These are phyloP conservation scores for Xenosphaeropsis pyriputrescens DNA, from an alignment of 2,329 filamentous ascomycete species.

Conservation along the genomic window DNA sequence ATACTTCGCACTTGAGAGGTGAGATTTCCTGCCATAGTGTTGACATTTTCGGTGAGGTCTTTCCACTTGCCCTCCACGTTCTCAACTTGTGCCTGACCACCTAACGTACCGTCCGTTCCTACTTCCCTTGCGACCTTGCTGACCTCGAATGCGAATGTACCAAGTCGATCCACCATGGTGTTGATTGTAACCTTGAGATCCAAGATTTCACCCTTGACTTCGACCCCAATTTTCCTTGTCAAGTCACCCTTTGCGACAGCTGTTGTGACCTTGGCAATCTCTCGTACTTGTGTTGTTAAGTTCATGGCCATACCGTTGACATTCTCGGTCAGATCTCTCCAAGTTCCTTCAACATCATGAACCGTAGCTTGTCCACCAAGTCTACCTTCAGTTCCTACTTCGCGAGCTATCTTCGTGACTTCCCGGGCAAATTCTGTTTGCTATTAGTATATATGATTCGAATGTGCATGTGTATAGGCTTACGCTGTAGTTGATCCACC, in stretches of 20 bases:
- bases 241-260: slow-evolving; percentile 90
- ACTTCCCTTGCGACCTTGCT: slow-evolving; percentile 92
- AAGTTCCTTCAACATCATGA: slow-evolving; percentile 92
- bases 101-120: slow-evolving; percentile 87
- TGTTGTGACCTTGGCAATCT: slow-evolving; percentile 93
- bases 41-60: slow-evolving; percentile 83
- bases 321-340: slow-evolving; percentile 88
- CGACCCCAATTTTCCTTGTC: slow-evolving; percentile 89
- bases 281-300: slow-evolving; percentile 89
- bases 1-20: slow-evolving; percentile 74
- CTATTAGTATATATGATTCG: too few species aligned
- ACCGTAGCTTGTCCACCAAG: slow-evolving; percentile 91
- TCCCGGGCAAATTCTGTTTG: slow-evolving; percentile 67
- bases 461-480: too few species aligned
- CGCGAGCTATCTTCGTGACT: slow-evolving; percentile 89
- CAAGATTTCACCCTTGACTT: slow-evolving; percentile 85
- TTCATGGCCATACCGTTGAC: slow-evolving; percentile 99
- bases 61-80: slow-evolving; percentile 98
- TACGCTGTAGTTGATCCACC: slow-evolving; percentile 83
- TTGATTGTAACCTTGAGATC: slow-evolving; percentile 97
- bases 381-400: slow-evolving; percentile 91
- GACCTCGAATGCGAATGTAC: slow-evolving; percentile 92
- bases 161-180: slow-evolving; percentile 94
- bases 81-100: slow-evolving; percentile 84
- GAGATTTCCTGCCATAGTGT: slow-evolving; percentile 58